Percentiles rank a stretch among this genome's conserved stretches.
These are phyloP conservation scores for Avena atlantica DNA, from an alignment of 176 grass and related monocot genomes.

Conservation along the genomic window DNA sequence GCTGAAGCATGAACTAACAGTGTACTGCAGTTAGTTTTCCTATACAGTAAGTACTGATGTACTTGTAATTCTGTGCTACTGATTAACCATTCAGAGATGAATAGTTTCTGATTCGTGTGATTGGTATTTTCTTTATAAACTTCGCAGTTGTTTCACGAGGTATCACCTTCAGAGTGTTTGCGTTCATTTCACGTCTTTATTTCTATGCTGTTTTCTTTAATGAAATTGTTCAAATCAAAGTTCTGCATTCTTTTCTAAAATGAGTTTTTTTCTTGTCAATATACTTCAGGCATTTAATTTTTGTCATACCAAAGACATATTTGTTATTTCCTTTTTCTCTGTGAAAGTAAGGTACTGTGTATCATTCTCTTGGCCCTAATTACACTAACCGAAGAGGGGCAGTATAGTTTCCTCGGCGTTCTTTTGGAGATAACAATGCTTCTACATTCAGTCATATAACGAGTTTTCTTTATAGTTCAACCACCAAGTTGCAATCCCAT, in stretches of 20 bases:
- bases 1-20: not conserved
- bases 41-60: slow-evolving; percentile 11
- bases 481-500: too few species aligned
- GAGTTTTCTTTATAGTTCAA: too few species aligned
- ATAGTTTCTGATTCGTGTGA: not conserved
- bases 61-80: slow-evolving; percentile 30
- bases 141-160: not conserved
- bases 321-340: not conserved
- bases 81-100: not conserved
- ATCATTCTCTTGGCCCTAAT: not conserved
- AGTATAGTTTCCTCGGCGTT: not conserved
- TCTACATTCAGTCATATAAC: not conserved
- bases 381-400: not conserved
- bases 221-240: not conserved
- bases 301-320: not conserved
- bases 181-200: slow-evolving; percentile 11
- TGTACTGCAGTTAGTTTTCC: not conserved
- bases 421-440: not conserved
- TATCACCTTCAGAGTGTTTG: slow-evolving; percentile 8
- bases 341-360: not conserved
- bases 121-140: not conserved
- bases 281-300: not conserved
- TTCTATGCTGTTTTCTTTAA: slow-evolving; percentile 8
- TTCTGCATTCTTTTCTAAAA: not conserved
- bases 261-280: not conserved